Evolutionary conservation across 2,329 filamentous ascomycete genomes (phyloP).

Genomic region (Nakataea oryzae): DNA sequence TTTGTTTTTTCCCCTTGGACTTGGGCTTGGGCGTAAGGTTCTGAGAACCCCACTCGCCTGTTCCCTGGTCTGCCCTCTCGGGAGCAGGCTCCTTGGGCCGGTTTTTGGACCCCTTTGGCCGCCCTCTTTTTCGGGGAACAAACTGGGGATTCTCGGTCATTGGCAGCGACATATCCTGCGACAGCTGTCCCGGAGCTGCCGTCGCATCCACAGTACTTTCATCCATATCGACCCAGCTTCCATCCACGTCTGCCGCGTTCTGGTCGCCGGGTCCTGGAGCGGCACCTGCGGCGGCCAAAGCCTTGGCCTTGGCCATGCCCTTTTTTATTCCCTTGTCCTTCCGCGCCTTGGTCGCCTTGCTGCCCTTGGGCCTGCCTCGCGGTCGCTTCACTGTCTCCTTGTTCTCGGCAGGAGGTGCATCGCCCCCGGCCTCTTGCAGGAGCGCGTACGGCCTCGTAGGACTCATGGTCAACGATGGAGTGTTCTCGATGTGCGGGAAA

Average conservation of each 20-base stretch:
- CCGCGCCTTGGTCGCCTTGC: constrained; percentile 35
- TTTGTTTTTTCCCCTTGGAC: not conserved
- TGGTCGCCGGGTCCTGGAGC: not conserved
- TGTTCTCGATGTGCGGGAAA: constrained; percentile 30
- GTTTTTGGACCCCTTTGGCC: constrained; percentile 43
- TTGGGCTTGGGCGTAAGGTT: not conserved
- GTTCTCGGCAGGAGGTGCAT: not conserved
- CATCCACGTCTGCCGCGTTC: constrained; percentile 17
- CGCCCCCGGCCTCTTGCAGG: not conserved
- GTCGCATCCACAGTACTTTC: constrained; percentile 19
- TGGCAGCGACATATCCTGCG: not conserved
- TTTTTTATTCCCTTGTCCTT: constrained; percentile 43
- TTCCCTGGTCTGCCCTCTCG: not conserved
- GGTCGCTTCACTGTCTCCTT: constrained; percentile 24
- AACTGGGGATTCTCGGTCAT: not conserved
- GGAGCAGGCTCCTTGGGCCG: constrained; percentile 23
- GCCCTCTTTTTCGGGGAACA: constrained; percentile 27
- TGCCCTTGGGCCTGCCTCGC: constrained; percentile 46
- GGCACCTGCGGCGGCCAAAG: constrained; percentile 1
- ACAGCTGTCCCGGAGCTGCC: not conserved
- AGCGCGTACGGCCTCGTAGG: not conserved
- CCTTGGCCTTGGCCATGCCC: constrained; percentile 17
- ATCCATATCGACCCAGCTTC: constrained; percentile 35
- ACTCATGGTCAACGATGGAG: not conserved
- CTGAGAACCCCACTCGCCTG: not conserved